Evolutionary conservation across 129 eudicot genomes (phyloP), one percentile per base, ranked within the genome.

Genomic region (sunflower (Helianthus annuus)): DNA sequence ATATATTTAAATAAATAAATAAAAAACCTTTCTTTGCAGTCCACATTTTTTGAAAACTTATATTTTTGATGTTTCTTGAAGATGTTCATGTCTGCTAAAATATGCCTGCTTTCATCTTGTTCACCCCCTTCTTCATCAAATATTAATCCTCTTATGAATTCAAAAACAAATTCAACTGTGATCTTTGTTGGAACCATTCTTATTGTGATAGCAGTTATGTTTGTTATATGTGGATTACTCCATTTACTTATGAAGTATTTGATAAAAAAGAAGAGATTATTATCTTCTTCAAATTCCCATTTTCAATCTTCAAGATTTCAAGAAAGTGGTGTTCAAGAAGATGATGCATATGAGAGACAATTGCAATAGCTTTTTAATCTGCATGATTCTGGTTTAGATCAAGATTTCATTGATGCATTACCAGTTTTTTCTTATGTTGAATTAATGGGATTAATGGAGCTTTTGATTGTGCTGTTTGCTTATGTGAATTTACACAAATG

Each of bases 391-490:
- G 98, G 98, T 13, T 68, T 94, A 16, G 99, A 95, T 76, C 97
- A 91, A 64, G 77, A 85, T 73, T 79, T 81, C 53, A 88, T 91
- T 70, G 99, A 95, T 78, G 85, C 99, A 6, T 94, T 95, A 13
- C 99, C 97, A 4, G 90, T 95, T 49, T 95, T 95, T 71, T 76
- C 75, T 3, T 95, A 90, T 88, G 83, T 83, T 65, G 97, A 95
- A 44, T 77, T 95, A 45, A 73, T 79, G 88, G 97, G 97, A 7
- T 71, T 80, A 14, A 84, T 88, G 69, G 99, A 95, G 86, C 97
- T 17, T 95, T 90, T 79, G 99, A 95, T 80, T 95, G 99, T 72
- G 99, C 99, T 77, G 99, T 95, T 70, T 95, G 99, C 38, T 51
- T 95, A 1, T 89, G 96, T 79, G 97, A 91, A 68, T 95, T 95